phyloP scores from a whole-genome alignment of 805 yeast species.

The Zygotorulaspora florentina region DNA sequence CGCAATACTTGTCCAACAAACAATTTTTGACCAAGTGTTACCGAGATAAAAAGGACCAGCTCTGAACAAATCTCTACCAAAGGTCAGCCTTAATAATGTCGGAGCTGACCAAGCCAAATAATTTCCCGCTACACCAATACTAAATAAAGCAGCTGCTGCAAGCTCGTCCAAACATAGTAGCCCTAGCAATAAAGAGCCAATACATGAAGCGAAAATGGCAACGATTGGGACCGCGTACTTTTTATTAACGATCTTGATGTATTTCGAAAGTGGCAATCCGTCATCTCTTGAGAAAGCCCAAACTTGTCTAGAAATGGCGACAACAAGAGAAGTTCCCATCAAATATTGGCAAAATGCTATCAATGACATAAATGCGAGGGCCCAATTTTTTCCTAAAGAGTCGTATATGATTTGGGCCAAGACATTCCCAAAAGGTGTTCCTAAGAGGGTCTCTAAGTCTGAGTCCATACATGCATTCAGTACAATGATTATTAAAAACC shows the following conservation, averaged over 20 bases:
- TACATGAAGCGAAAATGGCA: conserved; percentile 49
- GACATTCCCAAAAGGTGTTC: conserved; percentile 49
- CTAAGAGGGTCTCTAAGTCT: conserved; percentile 40
- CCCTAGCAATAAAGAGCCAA: conserved; percentile 38
- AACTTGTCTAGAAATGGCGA: conserved; percentile 65
- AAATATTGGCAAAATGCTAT: conserved; percentile 58
- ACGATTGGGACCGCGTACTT: conserved; percentile 56
- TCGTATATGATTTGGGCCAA: conserved; percentile 62
- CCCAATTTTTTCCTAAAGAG: conserved; percentile 60
- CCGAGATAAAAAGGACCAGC: conserved; percentile 73
- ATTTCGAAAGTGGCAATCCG: conserved; percentile 59
- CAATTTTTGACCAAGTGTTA: conserved; percentile 39
- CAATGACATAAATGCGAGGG: conserved; percentile 58
- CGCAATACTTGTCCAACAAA: conserved; percentile 44
- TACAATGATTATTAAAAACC: conserved; percentile 52
- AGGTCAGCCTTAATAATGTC: conserved; percentile 38
- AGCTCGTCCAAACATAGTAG: conserved; percentile 39
- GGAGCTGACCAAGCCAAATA: conserved; percentile 42
- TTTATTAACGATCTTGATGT: conserved; percentile 54
- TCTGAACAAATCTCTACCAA: conserved; percentile 46
- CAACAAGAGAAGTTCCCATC: conserved; percentile 61
- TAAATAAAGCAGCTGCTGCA: conserved; percentile 44
- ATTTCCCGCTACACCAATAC: conserved; percentile 42
- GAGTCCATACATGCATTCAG: conserved; percentile 50
- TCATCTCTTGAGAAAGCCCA: conserved; percentile 78